Evolutionary conservation across 108 stramenopile species (phyloP), one percentile per base, ranked within the genome.

Genomic region (Nitzschia palea): DNA sequence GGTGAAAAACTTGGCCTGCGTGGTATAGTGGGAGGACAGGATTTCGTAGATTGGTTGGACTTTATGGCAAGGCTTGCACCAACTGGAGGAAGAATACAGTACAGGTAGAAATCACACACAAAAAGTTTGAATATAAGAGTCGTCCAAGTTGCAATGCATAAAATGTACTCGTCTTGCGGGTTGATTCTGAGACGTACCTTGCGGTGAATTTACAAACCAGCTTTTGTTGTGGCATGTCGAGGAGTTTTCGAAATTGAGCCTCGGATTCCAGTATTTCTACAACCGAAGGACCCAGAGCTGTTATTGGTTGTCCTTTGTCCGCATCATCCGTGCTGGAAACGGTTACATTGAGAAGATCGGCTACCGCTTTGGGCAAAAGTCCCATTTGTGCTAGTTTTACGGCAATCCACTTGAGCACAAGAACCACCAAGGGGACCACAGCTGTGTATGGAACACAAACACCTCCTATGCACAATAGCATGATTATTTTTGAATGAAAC

Each of bases 361-460:
- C 52, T 23, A 67, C 12, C 20, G 54, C 25, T 28, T 53, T 44
- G 14, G 71, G 64, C 3, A 64, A 18, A 14, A 63, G 35, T 22
- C 58, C 63, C 42, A 44, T 62, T 44, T 31, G 31, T 29, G 62
- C 69, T 37, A 86, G 67, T 22, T 70, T 71, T 34, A 63, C 80
- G 12, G 58, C 59, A 18, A 86, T 0, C 73, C 77, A 84, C 61
- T 81, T 73, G 8, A 88, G 22, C 4, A 63, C 82, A 10, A 87
- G 31, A 1, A 86, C 26, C 23, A 86, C 40, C 8, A 95, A 52
- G 0, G 94, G 90, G 12, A 95, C 12, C 10, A 95, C 68, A 9
- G 89, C 94, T 2, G 87, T 72, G 64, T 91, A 90, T 22, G 93
- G 93, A 48, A 95, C 80, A 63, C 93, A 95, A 27, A 89, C 84